Percentiles rank a stretch among this genome's conserved stretches.
Evolutionary conservation across 2,329 filamentous ascomycete species (phyloP).

Genomic region (Aspergillus fijiensis): DNA sequence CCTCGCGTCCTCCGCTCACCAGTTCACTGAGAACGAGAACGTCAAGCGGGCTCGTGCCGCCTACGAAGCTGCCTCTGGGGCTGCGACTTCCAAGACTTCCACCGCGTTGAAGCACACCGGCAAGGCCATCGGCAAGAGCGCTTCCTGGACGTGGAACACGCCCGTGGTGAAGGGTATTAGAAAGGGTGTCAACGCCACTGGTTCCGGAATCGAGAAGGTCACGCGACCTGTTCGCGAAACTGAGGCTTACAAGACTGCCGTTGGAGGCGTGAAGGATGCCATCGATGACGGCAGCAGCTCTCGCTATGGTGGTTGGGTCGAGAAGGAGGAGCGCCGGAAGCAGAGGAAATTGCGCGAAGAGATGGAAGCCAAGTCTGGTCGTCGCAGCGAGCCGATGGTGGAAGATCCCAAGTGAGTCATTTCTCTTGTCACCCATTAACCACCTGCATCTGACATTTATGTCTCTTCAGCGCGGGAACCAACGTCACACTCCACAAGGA

Average conservation of each 20-base stretch:
- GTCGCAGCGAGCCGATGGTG: conserved; percentile 61
- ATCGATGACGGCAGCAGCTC: conserved; percentile 97
- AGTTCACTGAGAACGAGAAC: conserved; percentile 90
- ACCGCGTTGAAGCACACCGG: conserved; percentile 83
- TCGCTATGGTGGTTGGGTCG: conserved; percentile 92
- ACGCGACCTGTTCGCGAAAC: conserved; percentile 92
- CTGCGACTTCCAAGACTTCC: conserved; percentile 74
- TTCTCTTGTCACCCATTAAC: background rate
- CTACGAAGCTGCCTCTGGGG: conserved; percentile 82
- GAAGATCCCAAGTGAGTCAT: conserved; percentile 82
- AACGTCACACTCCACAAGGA: conserved; percentile 97
- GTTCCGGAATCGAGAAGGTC: conserved; percentile 86
- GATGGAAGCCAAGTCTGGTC: conserved; percentile 57
- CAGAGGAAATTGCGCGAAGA: conserved; percentile 71
- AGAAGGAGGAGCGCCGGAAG: conserved; percentile 88
- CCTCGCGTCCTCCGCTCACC: conserved; percentile 80
- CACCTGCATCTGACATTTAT: background rate
- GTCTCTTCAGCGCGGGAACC: conserved; percentile 73
- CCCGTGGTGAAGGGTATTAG: conserved; percentile 87
- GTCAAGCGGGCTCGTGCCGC: conserved; percentile 82
- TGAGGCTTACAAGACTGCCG: conserved; percentile 74
- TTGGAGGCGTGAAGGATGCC: conserved; percentile 74
- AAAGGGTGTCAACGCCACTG: conserved; percentile 80
- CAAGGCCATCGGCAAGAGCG: conserved; percentile 82
- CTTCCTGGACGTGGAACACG: conserved; percentile 97